Evolutionary conservation across 2,329 filamentous ascomycete species (phyloP), one percentile per base, ranked within the genome.

Genomic region (Periconia digitata): DNA sequence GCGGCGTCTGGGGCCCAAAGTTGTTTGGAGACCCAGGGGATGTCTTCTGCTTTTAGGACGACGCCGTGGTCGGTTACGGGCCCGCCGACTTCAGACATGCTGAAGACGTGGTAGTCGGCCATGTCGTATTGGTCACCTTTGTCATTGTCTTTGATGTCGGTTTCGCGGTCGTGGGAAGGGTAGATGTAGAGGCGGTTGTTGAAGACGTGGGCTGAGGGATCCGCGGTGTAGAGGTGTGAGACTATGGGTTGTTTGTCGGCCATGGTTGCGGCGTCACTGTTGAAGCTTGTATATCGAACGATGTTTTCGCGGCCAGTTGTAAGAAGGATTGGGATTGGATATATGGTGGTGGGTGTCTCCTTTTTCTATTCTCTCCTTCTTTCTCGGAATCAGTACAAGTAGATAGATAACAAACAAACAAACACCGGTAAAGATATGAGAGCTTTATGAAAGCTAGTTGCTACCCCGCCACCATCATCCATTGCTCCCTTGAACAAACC

Each of bases 41-140:
- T 76, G 61, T 89, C 84, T 42, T 81, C 77, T 38, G 80, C 75
- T 45, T 76, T 78, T 35, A 92, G 80, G 13, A 80, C 86, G 41
- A 87, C 77, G 60, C 87, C 87, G 72, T 91, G 87, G 74, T 91
- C 88, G 17, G 79, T 85, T 2, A 90, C 85, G 16, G 77, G 74
- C 0, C 76, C 75, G 51, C 78, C 79, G 20, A 83, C 74, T 1
- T 78, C 74, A 46, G 82, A 79, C 49, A 81, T 74, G 56, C 81
- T 85, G 71, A 91, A 85, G 67, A 92, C 88, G 71, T 91, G 87
- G 78, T 92, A 92, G 75, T 92, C 88, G 47, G 75, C 79, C 88
- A 91, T 92, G 74, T 90, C 88, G 69, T 90, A 91, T 69, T 91
- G 88, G 73, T 90, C 87, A 65, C 88, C 88, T 78, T 90, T 90